These are phyloP conservation scores for Syzygium malaccense DNA, from an alignment of 441 rosid genomes.

Conservation along the genomic window DNA sequence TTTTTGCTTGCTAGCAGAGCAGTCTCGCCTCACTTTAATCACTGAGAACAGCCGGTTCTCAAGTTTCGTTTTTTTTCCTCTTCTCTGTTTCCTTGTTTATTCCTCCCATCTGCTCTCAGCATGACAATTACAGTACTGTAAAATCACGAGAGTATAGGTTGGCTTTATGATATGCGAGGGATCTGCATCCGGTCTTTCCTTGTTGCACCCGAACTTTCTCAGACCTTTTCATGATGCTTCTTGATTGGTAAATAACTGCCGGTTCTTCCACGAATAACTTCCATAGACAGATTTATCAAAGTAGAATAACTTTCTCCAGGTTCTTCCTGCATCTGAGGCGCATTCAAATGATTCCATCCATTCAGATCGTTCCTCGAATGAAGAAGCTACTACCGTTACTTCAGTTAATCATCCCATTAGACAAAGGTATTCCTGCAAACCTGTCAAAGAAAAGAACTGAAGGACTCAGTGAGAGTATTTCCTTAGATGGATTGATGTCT, in stretches of 20 bases:
- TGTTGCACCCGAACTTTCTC: background rate
- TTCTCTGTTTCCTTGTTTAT: background rate
- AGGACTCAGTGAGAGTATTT: background rate
- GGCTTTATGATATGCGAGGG: background rate
- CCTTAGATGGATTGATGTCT: background rate
- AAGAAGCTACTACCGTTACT: background rate
- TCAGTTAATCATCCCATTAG: background rate
- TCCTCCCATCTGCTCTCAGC: background rate
- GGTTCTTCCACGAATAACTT: background rate
- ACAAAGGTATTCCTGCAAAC: background rate
- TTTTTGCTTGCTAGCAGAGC: background rate
- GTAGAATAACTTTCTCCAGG: background rate
- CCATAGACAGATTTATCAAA: background rate
- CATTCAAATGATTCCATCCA: background rate
- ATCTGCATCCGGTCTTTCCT: background rate
- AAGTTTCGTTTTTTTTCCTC: background rate
- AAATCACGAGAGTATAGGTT: background rate
- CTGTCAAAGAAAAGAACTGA: background rate
- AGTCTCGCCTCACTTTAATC: background rate
- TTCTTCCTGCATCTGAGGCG: conserved; percentile 7
- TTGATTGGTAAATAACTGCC: background rate
- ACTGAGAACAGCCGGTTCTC: background rate
- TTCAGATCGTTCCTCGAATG: background rate
- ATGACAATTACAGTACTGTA: background rate
- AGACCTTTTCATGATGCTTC: background rate